Evolutionary conservation across 805 yeast species (phyloP).

Genomic region (Torulaspora indica): DNA sequence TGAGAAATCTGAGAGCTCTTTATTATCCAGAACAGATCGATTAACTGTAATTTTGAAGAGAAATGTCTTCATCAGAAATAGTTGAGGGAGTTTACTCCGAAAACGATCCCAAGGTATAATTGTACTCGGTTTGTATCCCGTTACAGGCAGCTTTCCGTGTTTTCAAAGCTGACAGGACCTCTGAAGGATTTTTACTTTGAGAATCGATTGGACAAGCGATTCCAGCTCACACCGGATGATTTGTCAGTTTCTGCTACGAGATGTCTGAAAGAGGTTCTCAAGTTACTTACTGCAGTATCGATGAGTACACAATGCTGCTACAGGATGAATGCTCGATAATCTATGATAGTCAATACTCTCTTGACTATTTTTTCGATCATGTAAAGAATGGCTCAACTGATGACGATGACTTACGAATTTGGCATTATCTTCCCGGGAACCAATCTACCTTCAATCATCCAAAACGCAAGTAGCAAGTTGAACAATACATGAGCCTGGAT

Average conservation of each 20-base stretch:
- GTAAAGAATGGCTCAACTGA: no score
- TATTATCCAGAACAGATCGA: conserved; percentile 11
- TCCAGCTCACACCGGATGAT: conserved; percentile 11
- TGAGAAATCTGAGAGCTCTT: conserved; percentile 4
- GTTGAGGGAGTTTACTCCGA: conserved; percentile 6
- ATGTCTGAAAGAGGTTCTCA: conserved; percentile 9
- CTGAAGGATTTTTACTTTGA: conserved; percentile 7
- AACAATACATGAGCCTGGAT: conserved; percentile 10
- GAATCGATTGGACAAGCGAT: conserved; percentile 7
- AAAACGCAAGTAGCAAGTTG: conserved; percentile 11
- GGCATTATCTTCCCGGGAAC: conserved; percentile 9
- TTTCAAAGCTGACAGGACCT: conserved; percentile 6
- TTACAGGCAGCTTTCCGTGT: conserved; percentile 10
- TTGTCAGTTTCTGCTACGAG: conserved; percentile 10
- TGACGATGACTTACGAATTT: conserved; percentile 4
- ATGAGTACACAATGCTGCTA: conserved; percentile 12
- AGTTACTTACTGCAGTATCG: conserved; percentile 9
- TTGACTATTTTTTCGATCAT: no score
- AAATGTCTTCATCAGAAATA: conserved; percentile 7
- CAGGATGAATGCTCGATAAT: conserved; percentile 11
- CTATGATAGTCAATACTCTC: conserved; percentile 11
- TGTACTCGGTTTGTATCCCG: conserved; percentile 11
- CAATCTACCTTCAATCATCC: conserved; percentile 7
- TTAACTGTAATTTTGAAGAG: conserved; percentile 5
- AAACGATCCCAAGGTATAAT: conserved; percentile 9